Evolutionary conservation across 2,329 filamentous ascomycete species (phyloP), one percentile per base, ranked within the genome.

Genomic region (Blastomyces gilchristii): DNA sequence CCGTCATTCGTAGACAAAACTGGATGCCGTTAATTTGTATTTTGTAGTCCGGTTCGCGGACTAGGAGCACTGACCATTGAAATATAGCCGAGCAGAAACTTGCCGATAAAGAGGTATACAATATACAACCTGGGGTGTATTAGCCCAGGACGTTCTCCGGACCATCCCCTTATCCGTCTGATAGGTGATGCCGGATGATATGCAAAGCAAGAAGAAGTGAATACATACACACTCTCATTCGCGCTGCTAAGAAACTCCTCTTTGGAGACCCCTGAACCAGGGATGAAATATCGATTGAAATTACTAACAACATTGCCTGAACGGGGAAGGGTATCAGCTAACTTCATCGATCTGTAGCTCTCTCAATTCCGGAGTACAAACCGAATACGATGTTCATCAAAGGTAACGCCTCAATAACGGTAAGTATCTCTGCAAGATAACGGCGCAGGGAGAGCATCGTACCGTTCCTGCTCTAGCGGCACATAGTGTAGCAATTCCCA

Each of bases 301-400:
- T 79, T 75, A 8, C 81, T 81, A 56, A 85, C 79, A 43, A 82
- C 78, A 47, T 73, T 72, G 12, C 66, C 66, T 68, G 57, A 6
- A 61, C 4, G 49, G 14, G 5, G n/a, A 61, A 11, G 12, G 39
- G 8, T 18, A 41, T 56, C 16, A 59, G 60, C 16, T 37, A 47
- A 49, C n/a, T 37, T 22, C 25, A 59, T 22, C n/a, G 25, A 49
- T n/a, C 16, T 34, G 7, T n/a, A 18, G 18, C 14, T 25, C 7
- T 25, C 56, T 31, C 58, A n/a, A 14, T 37, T 34, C 22, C 14
- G 28, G 52, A 52, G 37, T n/a, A 65, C 63, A 37, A 34, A 67
- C 83, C 83, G 69, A 86, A 84, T 7, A 86, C 76, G 49, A 86
- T 74, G 47, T 84, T 83, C 82, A 87, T 85, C 43, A 85, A 67